phyloP scores from a whole-genome alignment of 1,139 yeast genomes.

The Tardiomyces digboiensis region DNA sequence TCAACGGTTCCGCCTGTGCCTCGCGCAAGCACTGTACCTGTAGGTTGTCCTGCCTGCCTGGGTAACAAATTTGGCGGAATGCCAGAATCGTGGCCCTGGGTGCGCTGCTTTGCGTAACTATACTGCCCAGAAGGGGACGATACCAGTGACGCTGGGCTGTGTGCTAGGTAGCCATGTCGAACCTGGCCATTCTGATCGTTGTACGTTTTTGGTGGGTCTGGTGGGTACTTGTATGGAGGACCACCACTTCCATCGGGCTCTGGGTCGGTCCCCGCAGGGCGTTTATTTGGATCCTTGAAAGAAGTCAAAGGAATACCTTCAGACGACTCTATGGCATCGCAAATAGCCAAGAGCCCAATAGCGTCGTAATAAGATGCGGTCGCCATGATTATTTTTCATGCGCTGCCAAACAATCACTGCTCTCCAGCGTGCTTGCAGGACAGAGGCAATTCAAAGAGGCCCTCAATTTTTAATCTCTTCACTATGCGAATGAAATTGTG shows the following conservation, averaged over 20 bases:
- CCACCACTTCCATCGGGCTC: background rate
- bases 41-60: background rate
- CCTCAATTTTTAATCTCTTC: too few relatives aligned
- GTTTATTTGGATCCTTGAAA: constrained; percentile 1
- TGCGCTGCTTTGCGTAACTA: background rate
- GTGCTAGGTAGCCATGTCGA: constrained; percentile 15
- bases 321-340: constrained; percentile 31
- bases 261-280: background rate
- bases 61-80: background rate
- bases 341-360: constrained; percentile 30
- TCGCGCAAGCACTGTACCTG: background rate
- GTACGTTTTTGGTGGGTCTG: background rate
- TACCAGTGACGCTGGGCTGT: constrained; percentile 9
- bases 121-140: constrained; percentile 1
- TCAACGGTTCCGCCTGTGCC: background rate
- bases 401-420: background rate
- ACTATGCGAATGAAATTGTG: too few relatives aligned
- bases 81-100: background rate
- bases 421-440: background rate
- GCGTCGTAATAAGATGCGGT: constrained; percentile 27
- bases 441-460: background rate
- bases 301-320: constrained; percentile 25
- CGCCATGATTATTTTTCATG: background rate
- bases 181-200: background rate
- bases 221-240: background rate